phyloP scores from a whole-genome alignment of 352 stramenopile species.

The Phytophthora niederhauseri region DNA sequence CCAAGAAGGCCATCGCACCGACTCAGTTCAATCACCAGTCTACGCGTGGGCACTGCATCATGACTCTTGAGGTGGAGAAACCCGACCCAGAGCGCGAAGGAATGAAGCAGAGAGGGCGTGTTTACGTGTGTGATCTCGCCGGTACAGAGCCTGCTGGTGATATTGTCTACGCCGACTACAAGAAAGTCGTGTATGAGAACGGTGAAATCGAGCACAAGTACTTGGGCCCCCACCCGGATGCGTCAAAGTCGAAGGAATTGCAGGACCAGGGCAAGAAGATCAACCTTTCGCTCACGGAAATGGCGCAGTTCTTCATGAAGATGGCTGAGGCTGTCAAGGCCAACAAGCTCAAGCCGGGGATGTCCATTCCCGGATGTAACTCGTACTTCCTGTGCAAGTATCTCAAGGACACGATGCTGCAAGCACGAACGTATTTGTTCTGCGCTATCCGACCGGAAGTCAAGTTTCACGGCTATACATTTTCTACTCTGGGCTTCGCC shows the following conservation, averaged over 20 bases:
- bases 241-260: conserved; percentile 94
- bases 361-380: conserved; percentile 94
- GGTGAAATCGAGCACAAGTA: conserved; percentile 94
- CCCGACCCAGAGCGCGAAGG: conserved; percentile 89
- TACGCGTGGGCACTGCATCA: conserved; percentile 95
- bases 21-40: conserved; percentile 96
- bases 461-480: conserved; percentile 94
- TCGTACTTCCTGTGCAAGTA: conserved; percentile 97
- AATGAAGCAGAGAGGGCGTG: conserved; percentile 90
- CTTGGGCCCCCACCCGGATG: conserved; percentile 87
- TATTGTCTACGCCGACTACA: conserved; percentile 95
- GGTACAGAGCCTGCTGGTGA: conserved; percentile 94
- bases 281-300: conserved; percentile 95
- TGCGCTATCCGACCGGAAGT: conserved; percentile 94
- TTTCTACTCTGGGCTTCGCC: conserved; percentile 94
- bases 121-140: conserved; percentile 95
- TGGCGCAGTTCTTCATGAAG: conserved; percentile 98
- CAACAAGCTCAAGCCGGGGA: conserved; percentile 95
- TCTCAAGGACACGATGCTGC: conserved; percentile 96
- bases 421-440: conserved; percentile 93
- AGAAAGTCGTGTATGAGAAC: conserved; percentile 92
- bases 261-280: conserved; percentile 97
- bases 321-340: conserved; percentile 95
- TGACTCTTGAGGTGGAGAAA: conserved; percentile 96
- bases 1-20: conserved; percentile 93